These are phyloP conservation scores for Vanderwaltozyma yarrowii DNA, from an alignment of 805 yeast species.

Conservation along the genomic window DNA sequence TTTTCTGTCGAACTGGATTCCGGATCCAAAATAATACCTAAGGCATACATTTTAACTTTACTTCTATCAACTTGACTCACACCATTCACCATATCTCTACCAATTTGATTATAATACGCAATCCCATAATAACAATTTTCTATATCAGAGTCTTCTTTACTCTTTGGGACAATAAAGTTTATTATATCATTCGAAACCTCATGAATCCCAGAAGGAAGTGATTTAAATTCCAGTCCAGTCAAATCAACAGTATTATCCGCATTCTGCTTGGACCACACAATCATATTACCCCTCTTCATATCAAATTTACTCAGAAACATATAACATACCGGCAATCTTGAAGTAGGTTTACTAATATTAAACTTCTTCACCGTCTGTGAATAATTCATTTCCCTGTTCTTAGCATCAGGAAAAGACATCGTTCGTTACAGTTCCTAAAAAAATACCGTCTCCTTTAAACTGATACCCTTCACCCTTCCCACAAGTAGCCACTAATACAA, in stretches of 20 bases:
- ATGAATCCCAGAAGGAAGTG: constrained; percentile 65
- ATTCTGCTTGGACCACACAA: constrained; percentile 20
- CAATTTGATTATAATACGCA: constrained; percentile 41
- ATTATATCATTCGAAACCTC: constrained; percentile 40
- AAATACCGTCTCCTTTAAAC: too few species aligned
- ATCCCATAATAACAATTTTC: constrained; percentile 34
- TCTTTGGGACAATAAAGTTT: constrained; percentile 36
- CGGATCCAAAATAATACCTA: constrained; percentile 51
- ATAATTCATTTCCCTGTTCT: background rate
- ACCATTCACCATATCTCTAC: constrained; percentile 16
- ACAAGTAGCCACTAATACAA: too few species aligned
- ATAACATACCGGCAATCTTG: constrained; percentile 5
- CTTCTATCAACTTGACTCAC: constrained; percentile 28
- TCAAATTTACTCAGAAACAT: constrained; percentile 27
- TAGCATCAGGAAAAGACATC: too few species aligned
- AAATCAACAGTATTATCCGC: constrained; percentile 21
- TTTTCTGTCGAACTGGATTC: background rate
- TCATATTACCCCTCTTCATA: constrained; percentile 24
- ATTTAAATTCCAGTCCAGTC: constrained; percentile 46
- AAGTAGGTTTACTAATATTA: background rate
- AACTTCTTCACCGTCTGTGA: background rate
- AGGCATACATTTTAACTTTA: constrained; percentile 49
- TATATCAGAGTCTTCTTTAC: constrained; percentile 8
- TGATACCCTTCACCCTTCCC: too few species aligned
- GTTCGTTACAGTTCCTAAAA: too few species aligned